A percentile compares a stretch with the other conserved stretches of the same genome.
phyloP scores from a whole-genome alignment of 1,284 basidiomycete species.

The Cryptococcus hybrid region DNA sequence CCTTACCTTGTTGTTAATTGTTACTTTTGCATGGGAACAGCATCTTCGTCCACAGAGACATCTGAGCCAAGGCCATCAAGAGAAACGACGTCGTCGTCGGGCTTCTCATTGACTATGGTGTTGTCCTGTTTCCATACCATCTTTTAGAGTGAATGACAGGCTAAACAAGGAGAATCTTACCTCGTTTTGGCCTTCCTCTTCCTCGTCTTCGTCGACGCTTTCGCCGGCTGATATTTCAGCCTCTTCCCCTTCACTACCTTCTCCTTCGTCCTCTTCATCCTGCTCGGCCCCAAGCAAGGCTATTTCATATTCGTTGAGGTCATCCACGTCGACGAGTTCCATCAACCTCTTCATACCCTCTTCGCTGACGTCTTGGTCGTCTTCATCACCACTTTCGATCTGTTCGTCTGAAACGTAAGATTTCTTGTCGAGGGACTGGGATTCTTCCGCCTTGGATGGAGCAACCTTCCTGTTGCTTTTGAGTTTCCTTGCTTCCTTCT shows the following conservation, averaged over 20 bases:
- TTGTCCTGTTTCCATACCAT: constrained; percentile 26
- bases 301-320: constrained; percentile 38
- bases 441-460: constrained; percentile 1
- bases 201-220: constrained; percentile 45
- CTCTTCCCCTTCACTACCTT: constrained; percentile 63
- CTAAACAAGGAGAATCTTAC: constrained; percentile 12
- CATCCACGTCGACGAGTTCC: constrained; percentile 59
- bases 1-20: neutral
- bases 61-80: constrained; percentile 69
- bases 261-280: constrained; percentile 70
- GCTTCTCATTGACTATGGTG: constrained; percentile 47
- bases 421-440: neutral
- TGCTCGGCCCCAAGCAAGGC: constrained; percentile 31
- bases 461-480: constrained; percentile 7
- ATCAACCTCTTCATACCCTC: constrained; percentile 70
- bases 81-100: constrained; percentile 56
- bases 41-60: constrained; percentile 66
- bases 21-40: constrained; percentile 61
- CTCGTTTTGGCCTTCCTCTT: constrained; percentile 35
- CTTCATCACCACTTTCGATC: constrained; percentile 52
- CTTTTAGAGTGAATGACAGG: too few relatives aligned
- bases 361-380: constrained; percentile 78
- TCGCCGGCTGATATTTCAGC: constrained; percentile 45
- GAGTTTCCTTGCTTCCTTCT: constrained; percentile 32
- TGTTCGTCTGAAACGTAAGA: constrained; percentile 27